phyloP scores from a whole-genome alignment of 768 basidiomycete species.

The Hebeloma cylindrosporum region DNA sequence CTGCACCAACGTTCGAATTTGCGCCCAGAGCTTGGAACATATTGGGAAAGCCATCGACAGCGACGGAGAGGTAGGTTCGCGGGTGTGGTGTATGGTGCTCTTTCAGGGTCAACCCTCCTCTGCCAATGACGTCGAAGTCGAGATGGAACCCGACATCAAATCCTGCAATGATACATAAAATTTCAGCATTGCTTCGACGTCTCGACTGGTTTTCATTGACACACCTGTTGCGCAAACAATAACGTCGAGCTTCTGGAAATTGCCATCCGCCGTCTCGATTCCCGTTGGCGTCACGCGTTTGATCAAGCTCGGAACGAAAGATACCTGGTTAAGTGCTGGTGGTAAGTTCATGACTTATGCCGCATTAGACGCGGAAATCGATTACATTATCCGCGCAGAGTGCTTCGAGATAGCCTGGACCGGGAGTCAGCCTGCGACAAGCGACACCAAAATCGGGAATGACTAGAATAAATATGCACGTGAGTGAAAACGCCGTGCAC shows the following conservation, averaged over 20 bases:
- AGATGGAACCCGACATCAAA: conserved; percentile 51
- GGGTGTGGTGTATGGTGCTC: conserved; percentile 58
- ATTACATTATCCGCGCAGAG: conserved; percentile 60
- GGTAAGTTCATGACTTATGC: background rate
- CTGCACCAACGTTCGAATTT: conserved; percentile 53
- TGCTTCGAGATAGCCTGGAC: conserved; percentile 67
- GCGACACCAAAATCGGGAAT: conserved; percentile 57
- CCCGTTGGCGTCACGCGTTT: conserved; percentile 52
- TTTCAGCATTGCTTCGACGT: too few species aligned
- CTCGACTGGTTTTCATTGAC: too few species aligned
- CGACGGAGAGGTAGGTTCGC: conserved; percentile 55
- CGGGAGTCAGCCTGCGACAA: conserved; percentile 67
- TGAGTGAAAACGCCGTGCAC: background rate
- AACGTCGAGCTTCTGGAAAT: conserved; percentile 53
- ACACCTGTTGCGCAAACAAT: conserved; percentile 64
- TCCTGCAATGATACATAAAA: conserved; percentile 34
- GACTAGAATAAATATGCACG: conserved; percentile 32
- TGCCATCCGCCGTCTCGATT: conserved; percentile 56
- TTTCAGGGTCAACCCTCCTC: conserved; percentile 49
- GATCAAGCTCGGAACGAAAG: conserved; percentile 53
- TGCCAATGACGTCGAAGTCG: conserved; percentile 54
- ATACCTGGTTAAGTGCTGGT: conserved; percentile 35
- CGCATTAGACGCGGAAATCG: conserved; percentile 1
- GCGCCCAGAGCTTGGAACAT: conserved; percentile 61
- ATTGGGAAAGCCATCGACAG: conserved; percentile 69